Percentiles rank a stretch among this genome's conserved stretches.
These are phyloP conservation scores for Thelephora terrestris DNA, from an alignment of 1,284 basidiomycete species.

Conservation along the genomic window DNA sequence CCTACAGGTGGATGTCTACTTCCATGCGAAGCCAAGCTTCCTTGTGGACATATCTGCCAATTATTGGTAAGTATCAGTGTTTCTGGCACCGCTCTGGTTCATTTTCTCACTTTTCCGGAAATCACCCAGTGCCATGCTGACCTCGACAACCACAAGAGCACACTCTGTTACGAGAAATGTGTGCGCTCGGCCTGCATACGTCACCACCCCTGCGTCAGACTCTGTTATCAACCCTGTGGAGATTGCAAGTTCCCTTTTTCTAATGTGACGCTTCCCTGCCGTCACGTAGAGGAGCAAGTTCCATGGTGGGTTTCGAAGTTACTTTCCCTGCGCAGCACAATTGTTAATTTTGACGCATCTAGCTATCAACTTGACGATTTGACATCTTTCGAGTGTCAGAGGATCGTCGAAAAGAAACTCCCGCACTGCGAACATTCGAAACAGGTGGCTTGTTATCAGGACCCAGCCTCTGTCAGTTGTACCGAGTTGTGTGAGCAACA, in stretches of 20 bases:
- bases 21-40: conserved; percentile 43
- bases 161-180: conserved; percentile 44
- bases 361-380: conserved; percentile 43
- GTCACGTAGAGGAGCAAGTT: conserved; percentile 38
- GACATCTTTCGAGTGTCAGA: conserved; percentile 34
- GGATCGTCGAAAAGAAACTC: conserved; percentile 35
- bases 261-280: conserved; percentile 50
- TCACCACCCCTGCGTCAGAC: conserved; percentile 48
- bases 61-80: conserved; percentile 38
- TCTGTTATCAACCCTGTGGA: conserved; percentile 47
- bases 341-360: not conserved
- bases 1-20: conserved; percentile 53
- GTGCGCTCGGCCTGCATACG: conserved; percentile 36
- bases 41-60: conserved; percentile 63
- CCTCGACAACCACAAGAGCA: conserved; percentile 40
- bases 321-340: not conserved
- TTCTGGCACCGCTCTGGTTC: not conserved
- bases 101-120: not conserved
- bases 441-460: conserved; percentile 34
- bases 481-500: conserved; percentile 29
- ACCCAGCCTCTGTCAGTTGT: conserved; percentile 34
- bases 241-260: conserved; percentile 40
- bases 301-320: conserved; percentile 38
- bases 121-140: conserved; percentile 54
- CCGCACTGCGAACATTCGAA: conserved; percentile 47